These are phyloP conservation scores for Rheum nobile DNA, from an alignment of 148 eudicot species.

Conservation along the genomic window DNA sequence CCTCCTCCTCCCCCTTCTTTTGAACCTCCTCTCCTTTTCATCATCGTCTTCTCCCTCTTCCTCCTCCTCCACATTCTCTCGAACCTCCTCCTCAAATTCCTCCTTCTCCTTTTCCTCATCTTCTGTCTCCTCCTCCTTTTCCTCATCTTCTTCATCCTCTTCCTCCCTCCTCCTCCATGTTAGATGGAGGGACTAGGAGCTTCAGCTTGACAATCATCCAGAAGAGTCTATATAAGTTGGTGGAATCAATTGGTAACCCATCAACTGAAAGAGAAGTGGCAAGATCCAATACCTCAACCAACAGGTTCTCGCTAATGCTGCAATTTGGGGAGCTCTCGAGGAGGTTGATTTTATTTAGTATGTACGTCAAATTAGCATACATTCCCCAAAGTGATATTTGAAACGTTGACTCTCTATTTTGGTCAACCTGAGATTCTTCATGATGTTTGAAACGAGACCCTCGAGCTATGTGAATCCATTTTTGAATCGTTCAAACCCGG, in stretches of 20 bases:
- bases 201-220: not conserved
- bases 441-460: not conserved
- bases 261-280: too few species aligned
- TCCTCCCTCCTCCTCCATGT: not conserved
- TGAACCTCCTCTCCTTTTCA: too few species aligned
- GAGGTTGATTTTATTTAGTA: not conserved
- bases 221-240: too few species aligned
- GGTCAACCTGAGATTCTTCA: not conserved
- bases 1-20: too few species aligned
- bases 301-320: not conserved
- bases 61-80: too few species aligned
- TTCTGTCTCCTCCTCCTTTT: too few species aligned
- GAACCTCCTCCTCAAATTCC: too few species aligned
- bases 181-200: not conserved
- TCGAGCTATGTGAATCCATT: not conserved
- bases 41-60: too few species aligned
- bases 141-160: too few species aligned
- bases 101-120: too few species aligned
- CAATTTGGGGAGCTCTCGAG: not conserved
- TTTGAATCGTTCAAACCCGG: not conserved
- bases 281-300: not conserved
- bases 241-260: too few species aligned
- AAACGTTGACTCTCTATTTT: too few species aligned
- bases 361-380: not conserved
- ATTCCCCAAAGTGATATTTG: not conserved